Evolutionary conservation across 1,139 yeast genomes (phyloP).

Genomic region (Suhomyces wounanorum): DNA sequence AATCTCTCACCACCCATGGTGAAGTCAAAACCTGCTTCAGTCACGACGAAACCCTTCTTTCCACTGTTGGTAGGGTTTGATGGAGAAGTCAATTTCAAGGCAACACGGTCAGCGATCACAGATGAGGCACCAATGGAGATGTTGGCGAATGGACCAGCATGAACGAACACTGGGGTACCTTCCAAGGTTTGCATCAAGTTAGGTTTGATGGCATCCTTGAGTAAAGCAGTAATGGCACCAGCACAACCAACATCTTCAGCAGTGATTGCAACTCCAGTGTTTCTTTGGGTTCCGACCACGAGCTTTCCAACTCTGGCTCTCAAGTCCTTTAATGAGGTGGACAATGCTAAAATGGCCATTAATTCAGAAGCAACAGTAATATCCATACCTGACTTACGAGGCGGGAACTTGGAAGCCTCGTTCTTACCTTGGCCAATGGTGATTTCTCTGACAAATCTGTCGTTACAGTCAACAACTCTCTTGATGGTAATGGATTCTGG

Average conservation of each 20-base stretch:
- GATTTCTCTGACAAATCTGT: slow-evolving; percentile 87
- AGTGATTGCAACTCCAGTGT: slow-evolving; percentile 84
- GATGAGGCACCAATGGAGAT: slow-evolving; percentile 97
- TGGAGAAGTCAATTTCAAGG: slow-evolving; percentile 72
- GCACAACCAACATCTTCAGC: slow-evolving; percentile 97
- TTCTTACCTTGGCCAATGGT: slow-evolving; percentile 94
- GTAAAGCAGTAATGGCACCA: slow-evolving; percentile 92
- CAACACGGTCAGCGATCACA: slow-evolving; percentile 92
- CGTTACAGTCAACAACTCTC: slow-evolving; percentile 96
- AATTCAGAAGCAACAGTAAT: slow-evolving; percentile 97
- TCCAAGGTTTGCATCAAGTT: slow-evolving; percentile 97
- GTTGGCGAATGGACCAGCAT: slow-evolving; percentile 98
- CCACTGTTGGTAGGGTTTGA: slow-evolving; percentile 47
- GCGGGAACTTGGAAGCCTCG: slow-evolving; percentile 67
- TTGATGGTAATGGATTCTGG: slow-evolving; percentile 95
- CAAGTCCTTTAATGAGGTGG: slow-evolving; percentile 81
- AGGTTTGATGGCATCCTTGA: slow-evolving; percentile 97
- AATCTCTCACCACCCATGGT: slow-evolving; percentile 91
- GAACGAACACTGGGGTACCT: slow-evolving; percentile 97
- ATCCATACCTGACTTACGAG: slow-evolving; percentile 91
- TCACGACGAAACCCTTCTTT: slow-evolving; percentile 66
- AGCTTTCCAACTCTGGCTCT: slow-evolving; percentile 87
- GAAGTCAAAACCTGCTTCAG: slow-evolving; percentile 86
- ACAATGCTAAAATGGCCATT: slow-evolving; percentile 96
- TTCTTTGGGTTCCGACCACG: slow-evolving; percentile 84